Base-by-base conservation (phyloP, 306 rosid species). In the Fagus crenata region DNA sequence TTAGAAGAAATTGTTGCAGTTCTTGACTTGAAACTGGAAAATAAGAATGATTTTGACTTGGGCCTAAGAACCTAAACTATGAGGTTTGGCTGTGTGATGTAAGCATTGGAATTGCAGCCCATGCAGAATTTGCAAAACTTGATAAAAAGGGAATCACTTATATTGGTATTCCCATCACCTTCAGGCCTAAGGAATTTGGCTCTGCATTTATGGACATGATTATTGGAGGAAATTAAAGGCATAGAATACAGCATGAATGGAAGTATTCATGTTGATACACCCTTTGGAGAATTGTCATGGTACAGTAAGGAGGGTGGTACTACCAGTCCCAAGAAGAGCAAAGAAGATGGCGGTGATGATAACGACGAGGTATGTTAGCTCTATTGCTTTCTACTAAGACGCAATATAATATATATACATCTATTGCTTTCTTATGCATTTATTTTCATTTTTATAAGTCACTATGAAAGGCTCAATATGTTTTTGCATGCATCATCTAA, bases 161-260 rank as follows among this genome's bases (percentile, higher is more conserved):
- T 67, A 82, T 96, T 35, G 93, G 91, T 37, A 28, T 92, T 71
- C 99, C 99, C 4, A 81, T 96, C 69, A 89, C 93, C 81, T 96
- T 96, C 79, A 89, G 86, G 89, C 99, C 98, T 1, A 91, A 96
- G 90, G 98, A 92, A 74, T 89, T 91, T 28, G 98, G 99, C 32
- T 92, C 97, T 78, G 99, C 98, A 1, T 74, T 96, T 15, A n/a
- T 96, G 99, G 99, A 92, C 80, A 96, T 96, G 94, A 92, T 96
- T 22, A 89, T n/a, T n/a, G n/a, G 99, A 78, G 99, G 98, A 77
- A 87, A n/a, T n/a, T n/a, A n/a, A n/a, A 81, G 98, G 99, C 6
- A 93, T 92, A 0, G 97, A 97, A 77, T 96, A 96, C 84, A 65
- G 84, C 84, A 67, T 96, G 70, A 96, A 89, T 78, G 99, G 99